Evolutionary conservation across 495 filamentous ascomycete genomes (phyloP).

Genomic region (Daldinia loculata): DNA sequence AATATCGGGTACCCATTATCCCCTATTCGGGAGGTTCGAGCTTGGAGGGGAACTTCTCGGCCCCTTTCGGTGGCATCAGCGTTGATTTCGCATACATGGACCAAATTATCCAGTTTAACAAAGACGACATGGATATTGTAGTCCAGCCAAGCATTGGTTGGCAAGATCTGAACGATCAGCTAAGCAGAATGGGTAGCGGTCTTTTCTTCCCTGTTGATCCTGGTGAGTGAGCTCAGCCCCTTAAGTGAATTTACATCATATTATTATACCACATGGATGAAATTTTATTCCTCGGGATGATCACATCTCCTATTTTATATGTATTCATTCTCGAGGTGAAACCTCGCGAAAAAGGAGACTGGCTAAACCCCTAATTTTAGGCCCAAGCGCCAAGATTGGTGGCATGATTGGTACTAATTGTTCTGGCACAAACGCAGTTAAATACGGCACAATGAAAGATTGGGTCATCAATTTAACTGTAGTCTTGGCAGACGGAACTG

Average conservation of each 20-base stretch:
- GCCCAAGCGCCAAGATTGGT: slow-evolving; percentile 70
- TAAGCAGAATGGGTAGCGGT: slow-evolving; percentile 71
- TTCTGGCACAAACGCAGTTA: slow-evolving; percentile 80
- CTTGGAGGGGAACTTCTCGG: slow-evolving; percentile 88
- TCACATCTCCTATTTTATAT: background rate
- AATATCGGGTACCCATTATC: slow-evolving; percentile 85
- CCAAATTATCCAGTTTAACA: slow-evolving; percentile 77
- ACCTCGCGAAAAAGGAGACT: slow-evolving; percentile 12
- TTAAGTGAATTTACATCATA: slow-evolving; percentile 43
- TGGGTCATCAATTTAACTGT: slow-evolving; percentile 86
- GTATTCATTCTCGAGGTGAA: background rate
- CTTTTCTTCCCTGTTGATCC: slow-evolving; percentile 93
- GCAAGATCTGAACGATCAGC: slow-evolving; percentile 84
- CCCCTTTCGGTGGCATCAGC: slow-evolving; percentile 83
- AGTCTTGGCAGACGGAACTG: slow-evolving; percentile 78
- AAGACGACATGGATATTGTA: slow-evolving; percentile 89
- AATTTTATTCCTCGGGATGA: background rate
- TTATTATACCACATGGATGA: background rate
- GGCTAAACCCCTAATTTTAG: slow-evolving; percentile 41
- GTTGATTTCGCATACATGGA: slow-evolving; percentile 93
- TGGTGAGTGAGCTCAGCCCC: slow-evolving; percentile 53
- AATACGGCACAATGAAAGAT: slow-evolving; percentile 87
- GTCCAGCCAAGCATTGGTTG: slow-evolving; percentile 92
- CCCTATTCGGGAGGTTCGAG: slow-evolving; percentile 89
- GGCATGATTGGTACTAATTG: slow-evolving; percentile 86